These are phyloP conservation scores for Agastache rugosa DNA, from an alignment of 257 asterid species.

Conservation along the genomic window DNA sequence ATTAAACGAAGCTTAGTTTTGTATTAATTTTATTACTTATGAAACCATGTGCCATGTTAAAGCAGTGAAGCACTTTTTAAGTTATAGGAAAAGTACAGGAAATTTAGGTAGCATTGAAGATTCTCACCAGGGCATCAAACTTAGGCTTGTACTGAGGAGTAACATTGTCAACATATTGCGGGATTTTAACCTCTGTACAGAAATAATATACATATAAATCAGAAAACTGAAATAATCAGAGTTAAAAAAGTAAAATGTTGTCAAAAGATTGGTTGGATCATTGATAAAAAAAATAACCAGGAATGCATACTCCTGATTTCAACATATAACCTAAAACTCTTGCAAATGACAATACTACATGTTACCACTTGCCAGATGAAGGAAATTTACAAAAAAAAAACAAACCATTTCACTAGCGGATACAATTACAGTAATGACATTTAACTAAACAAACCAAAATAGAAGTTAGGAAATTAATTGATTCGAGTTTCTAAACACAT, in stretches of 20 bases:
- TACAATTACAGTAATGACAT: neutral
- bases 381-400: neutral
- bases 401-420: slow-evolving; percentile 16
- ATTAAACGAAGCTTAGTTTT: slow-evolving; percentile 13
- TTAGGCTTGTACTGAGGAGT: slow-evolving; percentile 88
- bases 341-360: neutral
- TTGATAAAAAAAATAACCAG: slow-evolving; percentile 6
- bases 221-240: slow-evolving; percentile 17
- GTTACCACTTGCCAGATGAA: slow-evolving; percentile 3
- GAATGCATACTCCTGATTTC: slow-evolving; percentile 5
- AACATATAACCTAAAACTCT: slow-evolving; percentile 22
- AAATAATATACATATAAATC: slow-evolving; percentile 28
- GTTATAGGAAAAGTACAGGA: neutral
- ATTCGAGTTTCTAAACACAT: neutral
- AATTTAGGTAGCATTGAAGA: slow-evolving; percentile 3
- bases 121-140: slow-evolving; percentile 84
- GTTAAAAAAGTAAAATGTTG: neutral
- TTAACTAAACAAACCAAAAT: slow-evolving; percentile 4
- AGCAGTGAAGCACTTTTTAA: slow-evolving; percentile 8
- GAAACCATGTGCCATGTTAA: slow-evolving; percentile 12
- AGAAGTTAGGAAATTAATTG: neutral
- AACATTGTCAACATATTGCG: slow-evolving; percentile 81
- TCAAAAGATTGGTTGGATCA: slow-evolving; percentile 8
- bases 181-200: slow-evolving; percentile 72
- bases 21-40: slow-evolving; percentile 6